Conservation (phyloP, 441 rosid species). For the Syzygium malaccense region DNA sequence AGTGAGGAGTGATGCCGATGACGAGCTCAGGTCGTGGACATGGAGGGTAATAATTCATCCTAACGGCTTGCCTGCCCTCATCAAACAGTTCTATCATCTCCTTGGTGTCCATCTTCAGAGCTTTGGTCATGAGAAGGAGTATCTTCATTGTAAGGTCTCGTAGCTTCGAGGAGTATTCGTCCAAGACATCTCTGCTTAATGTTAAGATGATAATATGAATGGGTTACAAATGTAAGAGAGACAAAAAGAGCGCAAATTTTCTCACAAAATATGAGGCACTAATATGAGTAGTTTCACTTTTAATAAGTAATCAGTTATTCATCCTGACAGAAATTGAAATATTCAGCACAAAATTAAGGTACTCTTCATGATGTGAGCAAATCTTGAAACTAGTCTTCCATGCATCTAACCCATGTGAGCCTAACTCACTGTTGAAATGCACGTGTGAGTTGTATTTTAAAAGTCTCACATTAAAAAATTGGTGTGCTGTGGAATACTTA, state of each 20-base stretch:
- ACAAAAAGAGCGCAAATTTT: neutral
- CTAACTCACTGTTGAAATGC: neutral
- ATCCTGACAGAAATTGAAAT: neutral
- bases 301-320: neutral
- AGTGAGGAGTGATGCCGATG: conserved; percentile 28
- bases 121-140: conserved; percentile 19
- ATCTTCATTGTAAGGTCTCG: conserved; percentile 16
- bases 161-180: conserved; percentile 18
- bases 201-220: neutral
- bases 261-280: no score
- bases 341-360: neutral
- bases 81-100: conserved; percentile 28
- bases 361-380: neutral
- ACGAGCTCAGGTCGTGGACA: conserved; percentile 36
- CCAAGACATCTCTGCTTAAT: conserved; percentile 25
- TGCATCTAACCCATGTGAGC: neutral
- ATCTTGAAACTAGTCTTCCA: neutral
- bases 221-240: neutral
- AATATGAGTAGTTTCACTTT: neutral
- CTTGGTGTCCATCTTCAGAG: conserved; percentile 14
- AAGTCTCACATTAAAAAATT: no score
- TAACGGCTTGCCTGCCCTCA: conserved; percentile 27
- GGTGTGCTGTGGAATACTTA: no score
- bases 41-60: conserved; percentile 42
- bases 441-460: no score